These are phyloP conservation scores for Gomphus bonarii DNA, from an alignment of 1,284 basidiomycete species.

Conservation along the genomic window DNA sequence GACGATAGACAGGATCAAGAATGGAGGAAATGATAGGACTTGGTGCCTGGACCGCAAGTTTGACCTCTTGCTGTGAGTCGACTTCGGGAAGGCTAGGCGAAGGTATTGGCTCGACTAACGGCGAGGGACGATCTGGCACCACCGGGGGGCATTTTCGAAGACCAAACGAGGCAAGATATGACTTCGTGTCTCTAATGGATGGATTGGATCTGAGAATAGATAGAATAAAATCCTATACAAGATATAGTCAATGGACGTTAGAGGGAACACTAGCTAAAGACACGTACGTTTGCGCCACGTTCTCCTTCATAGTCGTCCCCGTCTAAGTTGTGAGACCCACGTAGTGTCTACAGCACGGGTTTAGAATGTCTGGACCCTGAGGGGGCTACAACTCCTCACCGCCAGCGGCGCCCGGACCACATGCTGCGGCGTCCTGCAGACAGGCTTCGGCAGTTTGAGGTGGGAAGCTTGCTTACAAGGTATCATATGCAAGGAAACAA, in stretches of 20 bases:
- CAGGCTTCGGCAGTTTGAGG: constrained; percentile 6
- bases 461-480: constrained; percentile 5
- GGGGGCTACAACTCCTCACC: constrained; percentile 4
- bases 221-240: constrained; percentile 98
- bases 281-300: constrained; percentile 7
- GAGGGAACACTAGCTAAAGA: neutral
- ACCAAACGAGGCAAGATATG: constrained; percentile 84
- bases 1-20: constrained; percentile 70
- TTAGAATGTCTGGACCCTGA: neutral
- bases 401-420: constrained; percentile 9
- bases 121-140: constrained; percentile 22
- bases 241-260: too few species aligned
- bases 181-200: constrained; percentile 82
- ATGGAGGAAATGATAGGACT: constrained; percentile 73
- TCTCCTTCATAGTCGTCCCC: constrained; percentile 5
- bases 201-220: constrained; percentile 92
- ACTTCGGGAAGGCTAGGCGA: constrained; percentile 17
- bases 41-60: constrained; percentile 16
- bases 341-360: constrained; percentile 6
- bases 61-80: constrained; percentile 12
- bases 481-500: neutral
- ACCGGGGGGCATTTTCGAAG: constrained; percentile 22
- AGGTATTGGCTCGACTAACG: constrained; percentile 17
- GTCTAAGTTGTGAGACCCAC: constrained; percentile 9
- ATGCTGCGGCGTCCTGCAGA: constrained; percentile 7